Percentiles rank a stretch among this genome's conserved stretches.
phyloP scores from a whole-genome alignment of 495 filamentous ascomycete species.

The Aspergillus sclerotiicarbonarius region DNA sequence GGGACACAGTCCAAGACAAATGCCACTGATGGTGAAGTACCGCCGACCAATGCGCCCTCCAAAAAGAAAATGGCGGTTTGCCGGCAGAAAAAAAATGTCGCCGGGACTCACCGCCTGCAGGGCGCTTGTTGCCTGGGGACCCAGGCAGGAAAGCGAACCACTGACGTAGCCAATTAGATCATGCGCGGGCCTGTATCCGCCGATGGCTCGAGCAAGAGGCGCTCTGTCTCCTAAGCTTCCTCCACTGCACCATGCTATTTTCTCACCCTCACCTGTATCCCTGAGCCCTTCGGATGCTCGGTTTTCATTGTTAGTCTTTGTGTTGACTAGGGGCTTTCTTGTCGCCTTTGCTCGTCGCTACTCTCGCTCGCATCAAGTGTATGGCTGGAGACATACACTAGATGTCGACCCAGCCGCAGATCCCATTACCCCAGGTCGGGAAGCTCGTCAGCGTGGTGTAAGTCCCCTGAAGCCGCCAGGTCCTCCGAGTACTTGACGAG shows the following conservation, averaged over 20 bases:
- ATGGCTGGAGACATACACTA: conserved; percentile 44
- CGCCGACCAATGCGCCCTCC: conserved; percentile 14
- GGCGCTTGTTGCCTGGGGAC: conserved; percentile 17
- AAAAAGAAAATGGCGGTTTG: conserved; percentile 30
- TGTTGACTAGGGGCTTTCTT: conserved; percentile 5
- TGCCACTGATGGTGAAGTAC: conserved; percentile 7
- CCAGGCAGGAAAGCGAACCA: conserved; percentile 17
- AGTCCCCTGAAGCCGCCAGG: conserved; percentile 16
- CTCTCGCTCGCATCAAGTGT: conserved; percentile 30
- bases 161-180: conserved; percentile 48
- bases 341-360: conserved; percentile 8
- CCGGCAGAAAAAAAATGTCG: conserved; percentile 26
- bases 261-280: conserved; percentile 14
- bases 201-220: conserved; percentile 19
- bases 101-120: conserved; percentile 14
- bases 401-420: conserved; percentile 48
- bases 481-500: neutral
- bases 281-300: conserved; percentile 11
- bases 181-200: conserved; percentile 18
- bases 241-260: conserved; percentile 13
- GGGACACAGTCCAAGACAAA: neutral
- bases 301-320: conserved; percentile 1
- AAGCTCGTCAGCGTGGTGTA: conserved; percentile 59
- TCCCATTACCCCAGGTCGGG: conserved; percentile 46
- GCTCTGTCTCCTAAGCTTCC: conserved; percentile 15